Evolutionary conservation across 192 early-diverging fungal species (phyloP), one percentile per base, ranked within the genome.

Genomic region (Radiomyces spectabilis): DNA sequence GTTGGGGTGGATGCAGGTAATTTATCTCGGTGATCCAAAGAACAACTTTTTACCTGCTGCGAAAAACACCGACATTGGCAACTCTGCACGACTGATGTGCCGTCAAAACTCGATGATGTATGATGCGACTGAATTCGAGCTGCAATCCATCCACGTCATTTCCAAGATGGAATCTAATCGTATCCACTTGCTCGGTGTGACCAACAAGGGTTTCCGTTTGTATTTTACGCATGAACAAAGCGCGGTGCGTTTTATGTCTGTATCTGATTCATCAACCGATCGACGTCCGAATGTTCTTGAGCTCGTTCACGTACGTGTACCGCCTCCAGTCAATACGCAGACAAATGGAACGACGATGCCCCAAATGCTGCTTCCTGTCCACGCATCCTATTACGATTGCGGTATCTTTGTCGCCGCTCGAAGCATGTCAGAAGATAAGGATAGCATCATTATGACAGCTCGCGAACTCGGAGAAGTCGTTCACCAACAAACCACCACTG

Each of bases 111-210:
- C 70, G 53, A 56, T 66, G 58, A 59, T 52, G 5, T 30, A 71
- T 34, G 64, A 81, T 40, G 31, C 68, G 0, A 40, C 57, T 19
- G 59, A 67, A 0, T 87, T 91, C 58, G 69, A 76, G 45, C 81
- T 95, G 29, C 67, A 84, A n/a, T 85, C 86, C n/a, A 71, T 95
- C 29, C 88, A 95, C 45, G 64, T 77, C 8, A 78, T 93, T 13
- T 76, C 85, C 0, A 41, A 53, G 3, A 43, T 53, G 7, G 91
- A 94, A 58, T 92, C 88, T 12, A 79, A 75, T n/a, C 59, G 66
- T 0, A 51, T 94, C 35, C 74, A 83, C 45, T 61, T 93, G 8
- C 77, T 97, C 12, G 89, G 83, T 3, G 61, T 95, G 30, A 89
- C 91, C 0, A 63, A 83, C 33, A 80, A 81, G 5, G 91, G 88